Percentiles rank a stretch among this genome's conserved stretches.
Conservation (phyloP, 2,329 filamentous ascomycete genomes). For the Colletotrichum sp. region DNA sequence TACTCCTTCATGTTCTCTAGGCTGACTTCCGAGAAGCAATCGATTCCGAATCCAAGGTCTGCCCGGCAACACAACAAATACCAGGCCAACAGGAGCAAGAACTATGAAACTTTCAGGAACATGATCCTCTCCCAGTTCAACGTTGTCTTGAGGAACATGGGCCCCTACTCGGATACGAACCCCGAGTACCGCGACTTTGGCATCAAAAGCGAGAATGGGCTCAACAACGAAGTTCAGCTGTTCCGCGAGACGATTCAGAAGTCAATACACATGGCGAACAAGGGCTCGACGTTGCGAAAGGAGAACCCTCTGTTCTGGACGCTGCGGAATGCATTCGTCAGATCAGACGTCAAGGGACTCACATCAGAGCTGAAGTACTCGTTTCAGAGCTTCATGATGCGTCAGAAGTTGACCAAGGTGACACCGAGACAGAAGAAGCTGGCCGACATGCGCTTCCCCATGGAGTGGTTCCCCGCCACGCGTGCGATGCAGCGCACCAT, state of each 20-base stretch:
- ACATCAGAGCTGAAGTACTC: constrained; percentile 66
- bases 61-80: not conserved
- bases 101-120: constrained; percentile 19
- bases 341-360: constrained; percentile 55
- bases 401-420: constrained; percentile 58
- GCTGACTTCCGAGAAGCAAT: not conserved
- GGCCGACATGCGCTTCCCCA: constrained; percentile 85
- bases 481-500: constrained; percentile 81
- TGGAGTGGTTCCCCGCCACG: constrained; percentile 91
- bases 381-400: constrained; percentile 71
- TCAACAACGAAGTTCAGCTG: constrained; percentile 47
- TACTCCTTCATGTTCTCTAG: not conserved
- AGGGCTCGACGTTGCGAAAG: constrained; percentile 38
- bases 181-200: constrained; percentile 23
- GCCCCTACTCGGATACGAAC: constrained; percentile 17
- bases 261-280: constrained; percentile 50
- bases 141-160: constrained; percentile 11
- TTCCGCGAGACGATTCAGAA: constrained; percentile 51
- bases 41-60: not conserved
- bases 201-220: constrained; percentile 37
- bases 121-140: constrained; percentile 23
- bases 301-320: constrained; percentile 62
- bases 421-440: constrained; percentile 66
- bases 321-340: constrained; percentile 65
- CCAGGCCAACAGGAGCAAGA: not conserved